phyloP scores from a whole-genome alignment of 352 stramenopile genomes.

The Phytopythium sindhum region DNA sequence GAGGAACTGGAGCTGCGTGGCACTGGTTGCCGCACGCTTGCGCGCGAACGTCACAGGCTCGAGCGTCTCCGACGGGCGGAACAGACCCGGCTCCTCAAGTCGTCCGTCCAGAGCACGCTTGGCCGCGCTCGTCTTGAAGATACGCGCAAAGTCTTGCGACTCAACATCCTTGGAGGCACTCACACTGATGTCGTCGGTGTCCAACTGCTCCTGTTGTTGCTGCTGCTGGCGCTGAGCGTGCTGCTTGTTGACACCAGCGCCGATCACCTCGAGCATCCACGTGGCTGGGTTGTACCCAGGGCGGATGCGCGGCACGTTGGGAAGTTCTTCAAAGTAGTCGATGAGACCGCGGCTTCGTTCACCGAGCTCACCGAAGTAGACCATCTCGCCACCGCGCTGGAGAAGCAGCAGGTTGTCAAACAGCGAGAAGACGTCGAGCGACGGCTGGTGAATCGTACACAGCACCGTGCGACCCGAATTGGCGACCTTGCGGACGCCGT shows the following conservation, averaged over 20 bases:
- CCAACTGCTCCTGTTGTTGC: neutral
- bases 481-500: conserved; percentile 86
- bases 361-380: conserved; percentile 55
- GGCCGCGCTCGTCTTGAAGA: conserved; percentile 31
- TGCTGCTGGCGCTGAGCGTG: conserved; percentile 19
- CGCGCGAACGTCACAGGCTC: conserved; percentile 27
- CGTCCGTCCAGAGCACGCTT: conserved; percentile 24
- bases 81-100: conserved; percentile 28
- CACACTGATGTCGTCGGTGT: conserved; percentile 34
- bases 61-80: conserved; percentile 19
- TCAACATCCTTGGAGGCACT: neutral
- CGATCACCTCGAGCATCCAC: conserved; percentile 71
- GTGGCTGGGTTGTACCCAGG: conserved; percentile 70
- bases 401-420: conserved; percentile 90
- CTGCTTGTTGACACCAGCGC: conserved; percentile 33
- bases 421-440: conserved; percentile 84
- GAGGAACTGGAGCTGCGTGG: conserved; percentile 42
- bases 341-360: conserved; percentile 29
- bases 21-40: conserved; percentile 41
- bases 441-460: conserved; percentile 93
- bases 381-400: conserved; percentile 54
- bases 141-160: conserved; percentile 24
- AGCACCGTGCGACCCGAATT: conserved; percentile 73
- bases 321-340: conserved; percentile 68
- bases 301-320: conserved; percentile 47